Conservation (phyloP, 352 stramenopile species). For the Globisporangium parvum region DNA sequence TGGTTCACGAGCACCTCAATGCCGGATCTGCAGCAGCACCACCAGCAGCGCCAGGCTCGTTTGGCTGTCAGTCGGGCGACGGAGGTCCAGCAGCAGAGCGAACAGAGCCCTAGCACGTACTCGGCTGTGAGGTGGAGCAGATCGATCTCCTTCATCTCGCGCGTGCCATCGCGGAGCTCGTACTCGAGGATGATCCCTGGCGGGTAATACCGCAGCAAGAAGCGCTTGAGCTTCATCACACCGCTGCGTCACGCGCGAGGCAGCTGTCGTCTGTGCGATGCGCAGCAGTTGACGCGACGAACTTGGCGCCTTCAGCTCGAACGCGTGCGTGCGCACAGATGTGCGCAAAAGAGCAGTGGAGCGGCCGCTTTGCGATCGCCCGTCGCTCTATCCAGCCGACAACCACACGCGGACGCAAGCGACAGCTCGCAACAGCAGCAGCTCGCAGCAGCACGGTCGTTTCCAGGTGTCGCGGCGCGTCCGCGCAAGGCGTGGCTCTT, state of each 20-base stretch:
- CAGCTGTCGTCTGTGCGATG: not conserved
- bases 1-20: conserved; percentile 94
- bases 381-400: too few relatives aligned
- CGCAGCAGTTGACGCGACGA: too few relatives aligned
- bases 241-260: not conserved
- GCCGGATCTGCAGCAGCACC: conserved; percentile 62
- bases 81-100: not conserved
- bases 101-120: conserved; percentile 25
- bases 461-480: too few relatives aligned
- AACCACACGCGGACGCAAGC: too few relatives aligned
- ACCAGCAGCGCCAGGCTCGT: too few relatives aligned
- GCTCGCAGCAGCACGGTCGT: too few relatives aligned
- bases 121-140: conserved; percentile 91
- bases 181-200: conserved; percentile 96
- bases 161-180: conserved; percentile 89
- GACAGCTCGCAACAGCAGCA: too few relatives aligned
- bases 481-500: too few relatives aligned
- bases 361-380: not conserved
- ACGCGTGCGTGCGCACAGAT: not conserved
- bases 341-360: not conserved
- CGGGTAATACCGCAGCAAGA: conserved; percentile 94
- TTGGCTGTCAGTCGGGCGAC: not conserved
- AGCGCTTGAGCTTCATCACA: conserved; percentile 94
- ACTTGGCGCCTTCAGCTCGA: too few relatives aligned
- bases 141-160: conserved; percentile 95